A percentile compares a stretch with the other conserved stretches of the same genome.
Conservation (phyloP, 1,139 yeast species). For the Arxiozyma telluris region DNA sequence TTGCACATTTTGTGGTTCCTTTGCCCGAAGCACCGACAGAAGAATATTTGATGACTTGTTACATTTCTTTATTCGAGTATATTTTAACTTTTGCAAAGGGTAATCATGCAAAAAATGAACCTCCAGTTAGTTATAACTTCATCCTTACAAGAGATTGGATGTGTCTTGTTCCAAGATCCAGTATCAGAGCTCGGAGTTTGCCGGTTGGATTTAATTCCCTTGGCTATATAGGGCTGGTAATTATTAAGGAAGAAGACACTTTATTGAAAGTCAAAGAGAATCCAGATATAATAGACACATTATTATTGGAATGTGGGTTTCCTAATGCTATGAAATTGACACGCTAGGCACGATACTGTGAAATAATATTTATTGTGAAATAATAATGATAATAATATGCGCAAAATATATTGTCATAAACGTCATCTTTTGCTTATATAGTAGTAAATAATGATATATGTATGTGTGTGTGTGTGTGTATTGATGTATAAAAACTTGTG, state of each 20-base stretch:
- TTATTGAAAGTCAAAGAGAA: slow-evolving; percentile 33
- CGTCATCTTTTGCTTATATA: too few species aligned
- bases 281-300: slow-evolving; percentile 35
- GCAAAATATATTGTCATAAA: too few species aligned
- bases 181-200: slow-evolving; percentile 26
- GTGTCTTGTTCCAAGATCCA: slow-evolving; percentile 72
- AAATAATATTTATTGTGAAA: neutral
- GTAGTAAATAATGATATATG: neutral
- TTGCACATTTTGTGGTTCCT: slow-evolving; percentile 75
- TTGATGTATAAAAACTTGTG: neutral
- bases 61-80: slow-evolving; percentile 57
- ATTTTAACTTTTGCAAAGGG: slow-evolving; percentile 54
- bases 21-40: slow-evolving; percentile 40
- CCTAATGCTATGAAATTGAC: slow-evolving; percentile 33
- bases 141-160: slow-evolving; percentile 74
- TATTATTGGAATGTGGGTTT: slow-evolving; percentile 58
- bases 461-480: neutral
- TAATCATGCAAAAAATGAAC: slow-evolving; percentile 29
- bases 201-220: slow-evolving; percentile 65
- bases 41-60: slow-evolving; percentile 45
- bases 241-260: slow-evolving; percentile 60
- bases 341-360: neutral
- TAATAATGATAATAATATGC: too few species aligned
- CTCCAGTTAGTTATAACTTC: slow-evolving; percentile 55
- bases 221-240: slow-evolving; percentile 67